Percentiles rank a stretch among this genome's conserved stretches.
Evolutionary conservation across 139 green algal species (phyloP).

Genomic region (Tetraselmis striata): DNA sequence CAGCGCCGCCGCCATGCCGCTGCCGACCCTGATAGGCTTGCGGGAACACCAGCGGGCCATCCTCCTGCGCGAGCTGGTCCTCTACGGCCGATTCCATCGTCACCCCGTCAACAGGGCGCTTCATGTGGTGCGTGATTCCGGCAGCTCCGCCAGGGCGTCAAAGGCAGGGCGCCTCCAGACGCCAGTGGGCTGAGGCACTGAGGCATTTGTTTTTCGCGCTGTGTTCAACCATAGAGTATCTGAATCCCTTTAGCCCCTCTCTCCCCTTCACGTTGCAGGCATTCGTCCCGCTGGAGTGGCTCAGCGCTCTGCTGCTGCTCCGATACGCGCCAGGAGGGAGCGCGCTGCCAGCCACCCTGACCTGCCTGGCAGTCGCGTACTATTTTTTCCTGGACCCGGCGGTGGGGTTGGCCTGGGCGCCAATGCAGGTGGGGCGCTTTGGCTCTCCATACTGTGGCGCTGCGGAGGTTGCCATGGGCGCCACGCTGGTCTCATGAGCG

Average conservation of each 20-base stretch:
- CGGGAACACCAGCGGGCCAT: background rate
- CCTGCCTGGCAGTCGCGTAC: background rate
- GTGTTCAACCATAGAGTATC: too few relatives aligned
- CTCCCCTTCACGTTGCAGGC: too few relatives aligned
- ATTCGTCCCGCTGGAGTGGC: background rate
- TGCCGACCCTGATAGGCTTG: background rate
- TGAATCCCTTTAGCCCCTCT: too few relatives aligned
- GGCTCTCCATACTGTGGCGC: too few relatives aligned
- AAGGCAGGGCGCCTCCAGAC: too few relatives aligned
- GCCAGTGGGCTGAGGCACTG: too few relatives aligned
- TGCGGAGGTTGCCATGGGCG: too few relatives aligned
- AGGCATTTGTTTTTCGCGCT: too few relatives aligned
- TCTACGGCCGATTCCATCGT: background rate
- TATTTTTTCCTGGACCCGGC: background rate
- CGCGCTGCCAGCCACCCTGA: background rate
- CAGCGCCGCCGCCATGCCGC: too few relatives aligned
- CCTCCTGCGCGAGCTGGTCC: background rate
- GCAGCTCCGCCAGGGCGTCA: too few relatives aligned
- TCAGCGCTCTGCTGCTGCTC: background rate
- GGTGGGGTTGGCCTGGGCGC: background rate
- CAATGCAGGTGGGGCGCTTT: background rate
- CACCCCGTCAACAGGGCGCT: background rate
- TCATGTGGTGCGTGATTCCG: background rate
- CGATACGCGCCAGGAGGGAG: background rate
- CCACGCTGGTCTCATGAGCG: too few relatives aligned